Base-by-base conservation (phyloP, 2,329 filamentous ascomycete species). In the Pseudonectria foliicola region DNA sequence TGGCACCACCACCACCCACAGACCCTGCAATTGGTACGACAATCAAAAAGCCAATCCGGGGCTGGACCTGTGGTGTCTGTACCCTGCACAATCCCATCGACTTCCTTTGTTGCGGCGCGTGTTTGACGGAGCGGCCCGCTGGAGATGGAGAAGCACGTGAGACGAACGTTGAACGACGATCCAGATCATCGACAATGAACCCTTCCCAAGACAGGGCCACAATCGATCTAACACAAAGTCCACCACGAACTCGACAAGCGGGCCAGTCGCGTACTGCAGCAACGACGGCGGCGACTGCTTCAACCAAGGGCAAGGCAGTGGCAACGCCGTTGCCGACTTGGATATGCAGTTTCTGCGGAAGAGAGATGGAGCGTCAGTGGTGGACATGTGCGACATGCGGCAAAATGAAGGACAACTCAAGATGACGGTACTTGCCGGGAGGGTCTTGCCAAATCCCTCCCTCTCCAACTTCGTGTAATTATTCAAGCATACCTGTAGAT, bases 371-470 rank as follows among this genome's bases (percentile, higher is more conserved):
- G 37, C 57, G 61, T 29, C 62, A 68, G 43, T 77, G 71, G 70
- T 77, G 73, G 73, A 71, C 67, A 15, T 78, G 75, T 44, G 67
- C 66, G 13, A 54, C 62, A 3, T 79, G 75, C 49, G 71, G 71
- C 3, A 64, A 57, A 43, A 66, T 77, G 57, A 77, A 76, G 55
- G 62, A 68, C 10, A 66, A 53, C 39, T 73, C 68, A 33, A 50
- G 45, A 46, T 59, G 48, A 48, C 25, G 15, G 10, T 30, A 23
- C 10, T n/a, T n/a, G n/a, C n/a, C n/a, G n/a, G n/a, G n/a, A n/a
- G n/a, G n/a, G n/a, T n/a, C n/a, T n/a, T n/a, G n/a, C n/a, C n/a
- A n/a, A n/a, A n/a, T n/a, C n/a, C n/a, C n/a, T n/a, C n/a, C n/a
- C n/a, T n/a, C n/a, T n/a, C n/a, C n/a, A n/a, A 21, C 18, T 8